Conservation (phyloP, 2,329 filamentous ascomycete genomes). For the Onygenales sp. region DNA sequence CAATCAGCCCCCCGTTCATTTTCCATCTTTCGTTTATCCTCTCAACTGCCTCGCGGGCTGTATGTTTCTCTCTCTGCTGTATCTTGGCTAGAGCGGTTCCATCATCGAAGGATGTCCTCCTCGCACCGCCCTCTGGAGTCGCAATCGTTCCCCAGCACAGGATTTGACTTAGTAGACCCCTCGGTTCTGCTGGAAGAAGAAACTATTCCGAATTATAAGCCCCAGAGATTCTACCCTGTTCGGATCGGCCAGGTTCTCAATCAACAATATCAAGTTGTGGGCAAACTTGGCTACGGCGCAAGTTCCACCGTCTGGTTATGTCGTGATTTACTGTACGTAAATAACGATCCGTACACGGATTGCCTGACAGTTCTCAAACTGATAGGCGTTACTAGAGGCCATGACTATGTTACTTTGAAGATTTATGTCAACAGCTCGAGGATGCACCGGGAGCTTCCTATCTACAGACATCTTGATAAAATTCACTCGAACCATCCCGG, state of each 20-base stretch:
- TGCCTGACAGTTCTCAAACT: background rate
- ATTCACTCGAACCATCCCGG: conserved; percentile 21
- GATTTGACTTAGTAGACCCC: background rate
- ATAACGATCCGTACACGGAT: background rate
- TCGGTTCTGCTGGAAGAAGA: background rate
- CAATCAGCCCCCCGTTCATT: background rate
- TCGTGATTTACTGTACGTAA: conserved; percentile 22
- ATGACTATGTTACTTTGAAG: conserved; percentile 11
- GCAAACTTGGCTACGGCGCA: conserved; percentile 36
- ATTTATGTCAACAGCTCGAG: conserved; percentile 9
- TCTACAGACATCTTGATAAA: conserved; percentile 18
- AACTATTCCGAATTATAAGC: background rate
- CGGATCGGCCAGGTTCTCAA: conserved; percentile 25
- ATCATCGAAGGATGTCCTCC: background rate
- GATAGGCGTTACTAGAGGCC: conserved; percentile 4
- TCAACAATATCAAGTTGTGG: conserved; percentile 27
- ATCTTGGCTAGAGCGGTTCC: background rate
- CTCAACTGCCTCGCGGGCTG: background rate
- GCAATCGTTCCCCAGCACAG: background rate
- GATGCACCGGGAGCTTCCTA: conserved; percentile 13
- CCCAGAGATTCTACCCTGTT: conserved; percentile 28
- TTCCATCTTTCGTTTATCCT: background rate
- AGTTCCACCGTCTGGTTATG: conserved; percentile 35
- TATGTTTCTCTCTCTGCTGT: background rate
- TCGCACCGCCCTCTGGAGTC: background rate